Base-by-base conservation (phyloP, 2,329 filamentous ascomycete genomes). In the Amesomyces nigricolor region DNA sequence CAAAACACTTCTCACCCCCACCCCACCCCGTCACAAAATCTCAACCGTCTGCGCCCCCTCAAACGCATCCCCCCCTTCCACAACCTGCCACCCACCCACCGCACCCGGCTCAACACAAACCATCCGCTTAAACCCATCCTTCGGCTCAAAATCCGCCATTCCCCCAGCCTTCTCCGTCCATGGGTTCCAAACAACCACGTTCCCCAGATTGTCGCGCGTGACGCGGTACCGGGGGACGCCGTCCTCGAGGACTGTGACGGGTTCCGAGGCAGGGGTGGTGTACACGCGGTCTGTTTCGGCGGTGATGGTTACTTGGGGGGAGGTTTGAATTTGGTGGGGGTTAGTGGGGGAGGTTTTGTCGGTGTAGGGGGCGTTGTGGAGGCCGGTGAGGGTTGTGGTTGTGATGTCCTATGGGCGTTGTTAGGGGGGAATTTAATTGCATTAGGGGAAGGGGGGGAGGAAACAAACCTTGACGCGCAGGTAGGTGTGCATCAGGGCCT, bases 161-260 rank as follows among this genome's bases (percentile, higher is more conserved):
- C 79, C 79, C 64, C 84, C 82, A 1, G 89, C 84, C 76, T 95
- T 95, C 61, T 91, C 89, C 40, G 80, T 78, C 91, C 92, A 96
- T 1, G 94, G 94, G 73, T 99, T 99, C 94, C 94, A 99, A 30
- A 97, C 88, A 1, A 96, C 92, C 14, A 94, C 85, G 63, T 97
- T 89, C 59, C 82, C 81, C 62, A 99, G 79, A 62, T 90, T 91
- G 72, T 96, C 90, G 59, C 94, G 83, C 40, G 87, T 82, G 53
- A 97, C 78, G 57, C 85, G 83, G 74, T 88, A 91, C 49, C 80
- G 75, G 13, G 84, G 77, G 66, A 80, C 79, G 58, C 82, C 85
- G 48, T 73, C 79, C 65, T 88, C 83, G 14, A 76, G 68, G 47
- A 95, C 81, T 11, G 79, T 68, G 46, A 89, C 71, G 1, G 80